phyloP scores from a whole-genome alignment of 148 eudicot species.

The Gaultheria prostrata region DNA sequence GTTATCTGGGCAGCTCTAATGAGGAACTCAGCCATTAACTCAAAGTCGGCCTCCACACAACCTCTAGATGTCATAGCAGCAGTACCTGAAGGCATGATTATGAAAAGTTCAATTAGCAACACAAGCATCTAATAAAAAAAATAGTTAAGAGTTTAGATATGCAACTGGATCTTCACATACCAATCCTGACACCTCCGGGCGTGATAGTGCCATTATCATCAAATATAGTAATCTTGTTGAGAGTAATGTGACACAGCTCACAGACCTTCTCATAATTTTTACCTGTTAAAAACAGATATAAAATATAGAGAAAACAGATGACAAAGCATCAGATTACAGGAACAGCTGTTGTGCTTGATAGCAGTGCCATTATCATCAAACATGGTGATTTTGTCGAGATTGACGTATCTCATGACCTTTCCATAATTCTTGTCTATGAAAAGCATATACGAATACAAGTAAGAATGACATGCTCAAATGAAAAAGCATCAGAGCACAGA shows the following conservation, averaged over 20 bases:
- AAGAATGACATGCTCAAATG: too few relatives aligned
- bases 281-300: slow-evolving; percentile 37
- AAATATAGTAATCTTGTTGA: slow-evolving; percentile 72
- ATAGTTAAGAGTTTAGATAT: slow-evolving; percentile 1
- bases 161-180: slow-evolving; percentile 29
- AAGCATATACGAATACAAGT: too few relatives aligned
- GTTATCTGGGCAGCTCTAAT: slow-evolving; percentile 76
- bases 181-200: slow-evolving; percentile 71
- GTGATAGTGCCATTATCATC: slow-evolving; percentile 79
- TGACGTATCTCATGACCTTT: too few relatives aligned
- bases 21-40: slow-evolving; percentile 76
- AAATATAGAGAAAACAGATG: background rate
- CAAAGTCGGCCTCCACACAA: slow-evolving; percentile 80
- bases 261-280: slow-evolving; percentile 86
- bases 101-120: background rate
- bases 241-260: slow-evolving; percentile 81
- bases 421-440: too few relatives aligned
- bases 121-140: background rate
- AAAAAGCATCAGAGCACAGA: too few relatives aligned
- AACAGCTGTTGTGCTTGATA: background rate
- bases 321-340: background rate
- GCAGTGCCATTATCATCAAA: too few relatives aligned
- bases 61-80: slow-evolving; percentile 99
- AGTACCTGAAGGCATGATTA: slow-evolving; percentile 52
- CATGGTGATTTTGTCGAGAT: too few relatives aligned